phyloP scores from a whole-genome alignment of 2,329 filamentous ascomycete genomes.

The Anisogramma anomala region DNA sequence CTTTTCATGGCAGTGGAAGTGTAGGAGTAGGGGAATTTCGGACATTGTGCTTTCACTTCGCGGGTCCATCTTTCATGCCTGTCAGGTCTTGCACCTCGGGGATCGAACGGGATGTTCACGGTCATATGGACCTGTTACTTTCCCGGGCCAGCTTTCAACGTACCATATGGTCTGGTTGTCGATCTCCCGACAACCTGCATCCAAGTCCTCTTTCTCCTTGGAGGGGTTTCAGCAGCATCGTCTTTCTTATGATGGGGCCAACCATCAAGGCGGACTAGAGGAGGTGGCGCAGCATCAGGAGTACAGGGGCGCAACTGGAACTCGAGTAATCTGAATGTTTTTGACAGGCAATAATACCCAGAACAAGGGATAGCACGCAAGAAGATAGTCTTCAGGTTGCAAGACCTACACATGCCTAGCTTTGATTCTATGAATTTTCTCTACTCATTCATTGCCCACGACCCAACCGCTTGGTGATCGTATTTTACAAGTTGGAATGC shows the following conservation, averaged over 20 bases:
- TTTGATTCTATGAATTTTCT: constrained; percentile 9
- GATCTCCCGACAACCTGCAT: no score
- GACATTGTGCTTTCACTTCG: neutral
- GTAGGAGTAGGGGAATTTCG: constrained; percentile 27
- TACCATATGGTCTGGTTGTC: neutral
- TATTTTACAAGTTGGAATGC: neutral
- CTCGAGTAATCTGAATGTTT: constrained; percentile 2
- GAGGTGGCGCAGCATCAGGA: no score
- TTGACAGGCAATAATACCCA: neutral
- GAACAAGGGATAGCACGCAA: neutral
- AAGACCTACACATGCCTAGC: constrained; percentile 2
- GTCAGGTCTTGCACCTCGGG: neutral
- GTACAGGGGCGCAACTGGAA: constrained; percentile 8
- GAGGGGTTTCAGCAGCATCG: no score
- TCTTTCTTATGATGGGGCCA: no score
- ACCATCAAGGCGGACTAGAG: no score
- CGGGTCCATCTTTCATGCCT: constrained; percentile 3
- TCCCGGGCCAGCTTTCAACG: no score
- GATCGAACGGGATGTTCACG: neutral
- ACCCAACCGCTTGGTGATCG: neutral
- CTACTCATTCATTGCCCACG: neutral
- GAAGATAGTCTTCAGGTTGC: constrained; percentile 4
- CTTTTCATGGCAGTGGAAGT: constrained; percentile 82
- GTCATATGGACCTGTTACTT: no score
- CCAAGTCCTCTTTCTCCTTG: neutral